These are phyloP conservation scores for Paramecium biaurelia DNA, from an alignment of 73 alveolate species.

Conservation along the genomic window DNA sequence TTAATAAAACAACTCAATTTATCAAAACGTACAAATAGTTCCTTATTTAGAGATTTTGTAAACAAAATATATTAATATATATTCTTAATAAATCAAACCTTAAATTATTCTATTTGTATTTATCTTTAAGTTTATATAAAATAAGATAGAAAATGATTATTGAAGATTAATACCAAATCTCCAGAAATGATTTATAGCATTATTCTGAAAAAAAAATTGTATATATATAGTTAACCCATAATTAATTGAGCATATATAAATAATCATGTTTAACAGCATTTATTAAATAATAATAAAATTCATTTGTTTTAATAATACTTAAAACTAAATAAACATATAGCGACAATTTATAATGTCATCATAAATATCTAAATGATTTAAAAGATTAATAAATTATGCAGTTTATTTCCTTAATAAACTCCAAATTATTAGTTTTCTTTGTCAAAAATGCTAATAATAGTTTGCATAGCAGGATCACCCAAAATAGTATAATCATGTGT, in stretches of 20 bases:
- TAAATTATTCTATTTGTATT: too few relatives aligned
- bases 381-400: neutral
- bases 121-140: too few relatives aligned
- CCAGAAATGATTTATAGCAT: too few relatives aligned
- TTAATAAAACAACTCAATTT: too few relatives aligned
- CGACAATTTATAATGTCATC: neutral
- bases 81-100: too few relatives aligned
- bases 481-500: neutral
- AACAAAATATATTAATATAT: too few relatives aligned
- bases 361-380: neutral
- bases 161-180: too few relatives aligned
- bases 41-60: neutral
- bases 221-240: too few relatives aligned
- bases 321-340: neutral
- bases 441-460: neutral
- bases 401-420: neutral
- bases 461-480: constrained; percentile 10
- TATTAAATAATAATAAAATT: neutral
- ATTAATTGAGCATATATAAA: neutral
- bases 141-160: too few relatives aligned
- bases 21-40: too few relatives aligned
- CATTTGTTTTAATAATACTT: neutral
- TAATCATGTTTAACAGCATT: neutral
- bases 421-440: constrained; percentile 16
- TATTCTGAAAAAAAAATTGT: too few relatives aligned